Percentiles rank a stretch among this genome's conserved stretches.
Conservation (phyloP, 2,329 filamentous ascomycete species). For the Graphium sp. region DNA sequence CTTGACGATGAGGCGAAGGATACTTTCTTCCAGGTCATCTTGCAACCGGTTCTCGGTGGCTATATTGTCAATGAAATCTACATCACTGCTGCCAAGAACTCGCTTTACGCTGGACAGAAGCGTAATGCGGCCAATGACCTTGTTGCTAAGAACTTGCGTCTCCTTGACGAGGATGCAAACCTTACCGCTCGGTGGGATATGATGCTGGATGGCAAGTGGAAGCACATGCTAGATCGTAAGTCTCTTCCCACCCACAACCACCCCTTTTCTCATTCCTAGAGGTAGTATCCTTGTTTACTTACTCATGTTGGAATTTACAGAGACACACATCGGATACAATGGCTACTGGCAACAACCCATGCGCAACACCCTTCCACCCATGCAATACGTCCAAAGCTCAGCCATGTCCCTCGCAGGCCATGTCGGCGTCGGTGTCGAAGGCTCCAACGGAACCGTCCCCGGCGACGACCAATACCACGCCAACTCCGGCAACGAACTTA, state of each 20-base stretch:
- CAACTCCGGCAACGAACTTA: constrained; percentile 34
- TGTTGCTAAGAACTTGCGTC: constrained; percentile 30
- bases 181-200: constrained; percentile 39
- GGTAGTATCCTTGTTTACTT: neutral
- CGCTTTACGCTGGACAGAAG: constrained; percentile 33
- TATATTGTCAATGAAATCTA: constrained; percentile 37
- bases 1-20: constrained; percentile 21
- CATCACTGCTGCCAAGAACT: constrained; percentile 31
- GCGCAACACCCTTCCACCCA: constrained; percentile 46
- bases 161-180: constrained; percentile 38
- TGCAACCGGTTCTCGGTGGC: constrained; percentile 40
- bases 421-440: constrained; percentile 47
- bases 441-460: constrained; percentile 47
- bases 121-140: constrained; percentile 36
- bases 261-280: too few species aligned
- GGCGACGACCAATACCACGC: constrained; percentile 32
- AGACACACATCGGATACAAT: constrained; percentile 37
- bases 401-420: constrained; percentile 43
- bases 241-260: neutral
- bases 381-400: constrained; percentile 16
- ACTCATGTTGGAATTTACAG: constrained; percentile 7
- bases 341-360: constrained; percentile 53
- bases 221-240: constrained; percentile 39
- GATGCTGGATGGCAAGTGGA: constrained; percentile 45
- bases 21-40: constrained; percentile 37